Base-by-base conservation (phyloP, 2,329 filamentous ascomycete species). In the Knufia petricola region DNA sequence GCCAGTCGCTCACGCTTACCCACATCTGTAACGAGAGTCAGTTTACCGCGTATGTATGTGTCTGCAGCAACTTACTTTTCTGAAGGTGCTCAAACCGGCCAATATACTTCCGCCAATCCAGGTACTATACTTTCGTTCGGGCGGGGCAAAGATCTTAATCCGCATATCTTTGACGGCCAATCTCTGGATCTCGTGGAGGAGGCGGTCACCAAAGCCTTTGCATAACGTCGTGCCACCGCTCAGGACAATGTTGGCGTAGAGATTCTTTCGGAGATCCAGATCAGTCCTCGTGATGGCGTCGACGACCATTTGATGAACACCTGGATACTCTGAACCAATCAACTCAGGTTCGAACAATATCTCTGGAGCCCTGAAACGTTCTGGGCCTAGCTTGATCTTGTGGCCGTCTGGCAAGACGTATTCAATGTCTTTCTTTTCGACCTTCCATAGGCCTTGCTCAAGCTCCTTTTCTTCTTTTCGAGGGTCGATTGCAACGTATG, bases 1-100 rank as follows among this genome's bases (percentile, higher is more conserved):
- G 92, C 92, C 92, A 98, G 74, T 98, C 92, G 64, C 96, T 92
- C 64, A 95, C 90, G 69, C 88, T 95, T 63, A 98, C 92, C 88
- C 92, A 96, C 92, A 98, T 98, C 90, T 95, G 65, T 50, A 53
- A 8, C 17, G 32, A n/a, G 24, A 15, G 46, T 49, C 46, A 53
- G 49, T 45, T 34, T 42, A 17, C 9, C 17, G 24, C 30, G 31
- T 31, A 12, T 34, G 28, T 44, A 43, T 15, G 31, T 32, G 38
- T 49, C 48, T 49, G 30, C 17, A 26, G n/a, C 28, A 40, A 64
- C 76, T 65, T 68, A 92, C 88, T 85, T 96, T 98, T 74, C 90
- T 84, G 72, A 98, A 98, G 48, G 92, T 98, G 73, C 90, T 96
- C 67, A 98, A 70, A 4, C 92, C 90, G 28, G 92, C 92, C 57